phyloP scores from a whole-genome alignment of 805 yeast species.

The Ogataea nakhonphanomensis region DNA sequence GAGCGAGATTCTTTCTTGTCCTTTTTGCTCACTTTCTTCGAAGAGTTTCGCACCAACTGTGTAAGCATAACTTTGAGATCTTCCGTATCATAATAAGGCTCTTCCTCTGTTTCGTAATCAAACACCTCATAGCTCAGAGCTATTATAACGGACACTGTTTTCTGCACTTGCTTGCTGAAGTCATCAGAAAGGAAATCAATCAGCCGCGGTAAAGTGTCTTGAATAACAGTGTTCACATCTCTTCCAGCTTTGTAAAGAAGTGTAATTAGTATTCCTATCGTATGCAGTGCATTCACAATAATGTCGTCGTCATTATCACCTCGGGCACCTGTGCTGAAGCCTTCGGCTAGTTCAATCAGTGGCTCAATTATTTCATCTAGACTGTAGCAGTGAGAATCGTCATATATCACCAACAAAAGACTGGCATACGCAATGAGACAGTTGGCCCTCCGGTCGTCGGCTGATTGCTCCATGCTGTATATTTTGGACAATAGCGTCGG shows the following conservation, averaged over 20 bases:
- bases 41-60: constrained; percentile 46
- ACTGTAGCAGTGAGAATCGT: constrained; percentile 48
- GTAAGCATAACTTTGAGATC: constrained; percentile 40
- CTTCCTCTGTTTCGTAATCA: constrained; percentile 33
- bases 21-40: constrained; percentile 57
- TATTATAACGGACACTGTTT: constrained; percentile 53
- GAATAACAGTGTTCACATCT: constrained; percentile 36
- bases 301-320: constrained; percentile 38
- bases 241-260: constrained; percentile 39
- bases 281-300: constrained; percentile 44
- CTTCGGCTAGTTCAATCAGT: constrained; percentile 44
- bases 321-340: constrained; percentile 26
- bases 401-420: constrained; percentile 41
- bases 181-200: constrained; percentile 40
- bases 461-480: constrained; percentile 13
- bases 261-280: constrained; percentile 43
- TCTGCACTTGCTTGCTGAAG: constrained; percentile 41
- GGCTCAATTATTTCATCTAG: constrained; percentile 43
- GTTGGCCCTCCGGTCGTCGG: constrained; percentile 11
- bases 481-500: constrained; percentile 27
- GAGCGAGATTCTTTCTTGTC: constrained; percentile 60
- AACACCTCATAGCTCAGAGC: constrained; percentile 56
- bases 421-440: constrained; percentile 27
- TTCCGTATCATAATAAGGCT: constrained; percentile 54
- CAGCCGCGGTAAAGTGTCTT: constrained; percentile 39